phyloP scores from a whole-genome alignment of 352 stramenopile species.

The Phytophthora uliginosa region DNA sequence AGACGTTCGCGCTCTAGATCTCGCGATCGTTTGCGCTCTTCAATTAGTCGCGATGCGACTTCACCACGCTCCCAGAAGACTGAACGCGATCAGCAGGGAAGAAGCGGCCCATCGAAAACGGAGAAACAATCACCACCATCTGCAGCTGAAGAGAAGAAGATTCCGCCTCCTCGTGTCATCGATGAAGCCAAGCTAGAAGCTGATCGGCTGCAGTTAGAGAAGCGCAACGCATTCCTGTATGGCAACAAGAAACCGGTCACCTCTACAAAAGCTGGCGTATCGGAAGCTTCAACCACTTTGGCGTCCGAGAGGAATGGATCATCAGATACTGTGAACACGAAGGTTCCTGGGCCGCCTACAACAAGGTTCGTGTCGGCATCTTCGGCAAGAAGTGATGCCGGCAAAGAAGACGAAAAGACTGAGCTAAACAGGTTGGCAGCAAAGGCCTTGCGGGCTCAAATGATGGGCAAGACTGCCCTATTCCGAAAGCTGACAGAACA shows the following conservation, averaged over 20 bases:
- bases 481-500: slow-evolving; percentile 84
- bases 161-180: slow-evolving; percentile 1
- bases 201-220: slow-evolving; percentile 56
- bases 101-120: background rate
- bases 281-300: background rate
- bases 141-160: slow-evolving; percentile 15
- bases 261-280: background rate
- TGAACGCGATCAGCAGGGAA: slow-evolving; percentile 7
- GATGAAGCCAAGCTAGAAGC: slow-evolving; percentile 43
- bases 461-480: slow-evolving; percentile 81
- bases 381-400: background rate
- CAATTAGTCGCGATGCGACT: background rate
- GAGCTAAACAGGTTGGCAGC: slow-evolving; percentile 88
- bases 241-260: slow-evolving; percentile 32
- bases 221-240: slow-evolving; percentile 74
- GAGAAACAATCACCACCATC: background rate
- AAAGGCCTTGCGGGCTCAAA: slow-evolving; percentile 81
- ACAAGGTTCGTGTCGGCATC: slow-evolving; percentile 11
- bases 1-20: slow-evolving; percentile 41
- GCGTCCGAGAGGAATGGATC: slow-evolving; percentile 1
- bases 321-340: background rate
- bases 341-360: slow-evolving; percentile 5
- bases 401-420: slow-evolving; percentile 39
- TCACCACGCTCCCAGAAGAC: background rate
- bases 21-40: slow-evolving; percentile 29